These are phyloP conservation scores for Agaricales sp. DNA, from an alignment of 1,284 basidiomycete genomes.

Conservation along the genomic window DNA sequence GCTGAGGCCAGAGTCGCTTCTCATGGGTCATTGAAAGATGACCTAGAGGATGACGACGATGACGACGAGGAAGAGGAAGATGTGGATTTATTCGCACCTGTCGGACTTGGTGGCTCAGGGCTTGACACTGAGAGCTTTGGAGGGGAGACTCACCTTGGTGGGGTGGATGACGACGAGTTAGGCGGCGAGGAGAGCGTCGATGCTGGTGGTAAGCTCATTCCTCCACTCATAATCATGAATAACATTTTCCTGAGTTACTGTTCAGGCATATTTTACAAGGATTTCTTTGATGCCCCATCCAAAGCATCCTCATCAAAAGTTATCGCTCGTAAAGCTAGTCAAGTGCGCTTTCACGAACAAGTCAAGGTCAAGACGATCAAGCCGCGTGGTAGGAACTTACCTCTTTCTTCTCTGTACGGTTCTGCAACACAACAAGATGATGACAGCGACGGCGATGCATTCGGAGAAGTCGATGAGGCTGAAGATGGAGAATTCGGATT, in stretches of 20 bases:
- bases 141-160: not conserved
- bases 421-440: constrained; percentile 27
- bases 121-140: not conserved
- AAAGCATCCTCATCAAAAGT: constrained; percentile 7
- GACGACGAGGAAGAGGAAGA: constrained; percentile 30
- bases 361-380: constrained; percentile 75
- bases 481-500: constrained; percentile 8
- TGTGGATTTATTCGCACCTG: constrained; percentile 64
- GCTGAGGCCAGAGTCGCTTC: constrained; percentile 63
- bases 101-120: constrained; percentile 28
- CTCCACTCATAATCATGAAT: no score
- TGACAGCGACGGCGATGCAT: constrained; percentile 19
- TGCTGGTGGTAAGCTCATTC: constrained; percentile 28
- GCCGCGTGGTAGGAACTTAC: constrained; percentile 50
- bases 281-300: constrained; percentile 62
- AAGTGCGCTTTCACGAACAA: constrained; percentile 73
- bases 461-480: constrained; percentile 13
- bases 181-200: constrained; percentile 33
- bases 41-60: constrained; percentile 38
- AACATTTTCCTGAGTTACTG: no score
- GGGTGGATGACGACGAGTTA: constrained; percentile 11
- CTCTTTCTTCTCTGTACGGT: constrained; percentile 18
- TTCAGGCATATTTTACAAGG: constrained; percentile 32
- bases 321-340: constrained; percentile 19
- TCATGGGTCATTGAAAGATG: constrained; percentile 49